A percentile compares a stretch with the other conserved stretches of the same genome.
These are phyloP conservation scores for Aphanomyces euteiches DNA, from an alignment of 352 stramenopile genomes.

Conservation along the genomic window DNA sequence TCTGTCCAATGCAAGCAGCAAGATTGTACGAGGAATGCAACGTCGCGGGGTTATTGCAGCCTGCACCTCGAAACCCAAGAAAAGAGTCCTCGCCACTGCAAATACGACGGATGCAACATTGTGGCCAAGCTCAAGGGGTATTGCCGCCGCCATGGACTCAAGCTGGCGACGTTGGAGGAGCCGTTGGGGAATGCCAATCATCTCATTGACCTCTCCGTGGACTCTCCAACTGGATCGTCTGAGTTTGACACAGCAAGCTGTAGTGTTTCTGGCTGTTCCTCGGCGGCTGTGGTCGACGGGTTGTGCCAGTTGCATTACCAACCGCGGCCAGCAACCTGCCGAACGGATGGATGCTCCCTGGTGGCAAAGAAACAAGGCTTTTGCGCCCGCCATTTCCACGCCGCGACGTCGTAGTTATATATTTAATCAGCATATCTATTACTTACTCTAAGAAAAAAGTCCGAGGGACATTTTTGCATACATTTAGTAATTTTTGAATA, in stretches of 20 bases:
- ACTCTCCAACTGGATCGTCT: background rate
- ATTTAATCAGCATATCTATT: background rate
- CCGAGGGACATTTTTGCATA: no score
- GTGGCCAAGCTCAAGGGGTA: slow-evolving; percentile 3
- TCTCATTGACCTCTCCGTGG: background rate
- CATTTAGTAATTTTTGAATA: no score
- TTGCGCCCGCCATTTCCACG: background rate
- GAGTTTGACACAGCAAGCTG: background rate
- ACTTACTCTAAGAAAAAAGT: no score
- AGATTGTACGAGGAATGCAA: no score
- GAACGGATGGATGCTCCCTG: background rate
- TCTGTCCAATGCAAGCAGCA: no score
- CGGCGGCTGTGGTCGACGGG: no score
- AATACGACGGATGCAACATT: slow-evolving; percentile 3
- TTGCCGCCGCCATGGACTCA: background rate
- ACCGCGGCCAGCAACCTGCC: background rate
- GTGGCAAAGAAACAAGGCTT: slow-evolving; percentile 5
- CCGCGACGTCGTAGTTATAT: background rate
- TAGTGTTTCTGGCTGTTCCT: background rate
- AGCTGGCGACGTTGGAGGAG: background rate
- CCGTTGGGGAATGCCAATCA: background rate
- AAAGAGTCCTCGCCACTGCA: background rate
- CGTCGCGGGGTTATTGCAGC: no score
- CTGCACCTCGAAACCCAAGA: no score
- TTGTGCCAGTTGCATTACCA: background rate